These are phyloP conservation scores for Cytospora chrysosperma DNA, from an alignment of 2,329 filamentous ascomycete species.

Conservation along the genomic window DNA sequence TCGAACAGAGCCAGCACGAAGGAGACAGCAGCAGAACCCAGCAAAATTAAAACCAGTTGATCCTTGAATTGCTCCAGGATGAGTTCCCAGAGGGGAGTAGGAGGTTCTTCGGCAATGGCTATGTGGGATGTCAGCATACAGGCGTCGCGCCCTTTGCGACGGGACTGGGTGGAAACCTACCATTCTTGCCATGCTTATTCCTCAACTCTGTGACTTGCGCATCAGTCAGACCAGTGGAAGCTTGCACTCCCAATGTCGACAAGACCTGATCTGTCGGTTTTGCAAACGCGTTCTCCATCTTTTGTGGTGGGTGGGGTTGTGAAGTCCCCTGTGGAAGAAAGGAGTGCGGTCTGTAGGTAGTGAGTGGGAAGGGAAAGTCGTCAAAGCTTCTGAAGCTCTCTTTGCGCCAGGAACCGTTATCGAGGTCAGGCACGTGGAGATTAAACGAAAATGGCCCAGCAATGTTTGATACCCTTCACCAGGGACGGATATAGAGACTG, in stretches of 20 bases:
- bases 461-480: not conserved
- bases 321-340: slow-evolving; percentile 23
- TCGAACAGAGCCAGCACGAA: slow-evolving; percentile 93
- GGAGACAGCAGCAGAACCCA: slow-evolving; percentile 89
- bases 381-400: slow-evolving; percentile 11
- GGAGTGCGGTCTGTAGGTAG: slow-evolving; percentile 9
- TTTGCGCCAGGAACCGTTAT: slow-evolving; percentile 11
- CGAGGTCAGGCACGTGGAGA: slow-evolving; percentile 5
- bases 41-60: slow-evolving; percentile 91
- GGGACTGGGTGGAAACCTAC: slow-evolving; percentile 43
- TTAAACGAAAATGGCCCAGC: not conserved
- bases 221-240: slow-evolving; percentile 55
- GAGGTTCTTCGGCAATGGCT: slow-evolving; percentile 80
- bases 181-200: slow-evolving; percentile 64
- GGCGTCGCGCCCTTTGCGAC: not conserved
- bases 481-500: not conserved
- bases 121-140: slow-evolving; percentile 14
- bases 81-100: slow-evolving; percentile 93
- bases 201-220: slow-evolving; percentile 56
- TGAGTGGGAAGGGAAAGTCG: slow-evolving; percentile 16
- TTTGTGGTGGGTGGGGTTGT: slow-evolving; percentile 16
- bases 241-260: slow-evolving; percentile 56
- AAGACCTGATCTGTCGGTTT: slow-evolving; percentile 59
- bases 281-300: slow-evolving; percentile 64
- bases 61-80: slow-evolving; percentile 99